Percentiles rank a stretch among this genome's conserved stretches.
Conservation (phyloP, 768 basidiomycete genomes). For the Gelatoporia subvermispora region DNA sequence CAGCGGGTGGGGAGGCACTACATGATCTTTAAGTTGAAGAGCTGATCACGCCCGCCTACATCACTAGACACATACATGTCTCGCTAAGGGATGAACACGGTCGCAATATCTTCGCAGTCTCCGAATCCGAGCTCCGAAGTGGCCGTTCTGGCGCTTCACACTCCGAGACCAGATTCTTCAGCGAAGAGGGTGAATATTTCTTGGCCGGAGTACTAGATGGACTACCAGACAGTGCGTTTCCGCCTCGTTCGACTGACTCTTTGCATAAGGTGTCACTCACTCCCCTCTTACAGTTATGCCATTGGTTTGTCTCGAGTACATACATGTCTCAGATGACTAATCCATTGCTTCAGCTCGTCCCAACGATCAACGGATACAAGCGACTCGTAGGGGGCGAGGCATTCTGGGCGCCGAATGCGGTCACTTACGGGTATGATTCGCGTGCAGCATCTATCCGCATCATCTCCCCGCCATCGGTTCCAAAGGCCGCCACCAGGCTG, state of each 20-base stretch:
- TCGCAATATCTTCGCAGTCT: conserved; percentile 74
- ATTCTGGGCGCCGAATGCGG: conserved; percentile 91
- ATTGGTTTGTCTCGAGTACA: too few relatives aligned
- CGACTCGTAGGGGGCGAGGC: conserved; percentile 90
- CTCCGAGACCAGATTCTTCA: conserved; percentile 81
- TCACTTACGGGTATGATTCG: conserved; percentile 95
- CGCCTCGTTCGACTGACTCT: too few relatives aligned
- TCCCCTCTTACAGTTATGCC: not conserved
- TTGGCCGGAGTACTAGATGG: conserved; percentile 91
- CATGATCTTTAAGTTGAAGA: not conserved
- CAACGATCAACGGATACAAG: conserved; percentile 96
- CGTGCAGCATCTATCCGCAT: conserved; percentile 90
- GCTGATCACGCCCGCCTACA: not conserved
- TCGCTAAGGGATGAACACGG: conserved; percentile 69
- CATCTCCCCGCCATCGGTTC: conserved; percentile 86
- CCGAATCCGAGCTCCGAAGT: conserved; percentile 49
- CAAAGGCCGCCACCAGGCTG: conserved; percentile 76
- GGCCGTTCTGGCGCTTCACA: conserved; percentile 71
- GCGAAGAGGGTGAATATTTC: conserved; percentile 83
- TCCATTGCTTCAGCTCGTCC: conserved; percentile 52
- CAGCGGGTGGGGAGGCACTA: conserved; percentile 60
- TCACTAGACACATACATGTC: conserved; percentile 80
- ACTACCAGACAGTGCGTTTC: conserved; percentile 71
- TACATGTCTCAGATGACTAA: too few relatives aligned
- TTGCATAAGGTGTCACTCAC: not conserved